Conservation (phyloP, 305 asterid species). For the Plantago coronopus region DNA sequence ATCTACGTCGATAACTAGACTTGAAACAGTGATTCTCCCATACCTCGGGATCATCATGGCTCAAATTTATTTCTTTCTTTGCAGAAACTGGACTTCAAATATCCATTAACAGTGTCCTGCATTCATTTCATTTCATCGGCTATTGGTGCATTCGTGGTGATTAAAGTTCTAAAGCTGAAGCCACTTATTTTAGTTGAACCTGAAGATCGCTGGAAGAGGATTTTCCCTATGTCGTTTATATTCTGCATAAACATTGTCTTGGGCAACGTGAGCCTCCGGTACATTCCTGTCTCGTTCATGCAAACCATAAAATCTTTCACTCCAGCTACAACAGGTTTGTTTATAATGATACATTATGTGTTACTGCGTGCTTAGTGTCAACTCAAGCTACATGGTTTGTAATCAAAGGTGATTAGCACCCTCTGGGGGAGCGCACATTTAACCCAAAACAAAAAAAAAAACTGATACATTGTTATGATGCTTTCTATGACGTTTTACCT, state of each 20-base stretch:
- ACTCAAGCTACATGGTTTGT: background rate
- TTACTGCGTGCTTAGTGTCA: no score
- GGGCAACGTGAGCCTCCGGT: conserved; percentile 79
- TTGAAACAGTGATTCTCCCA: no score
- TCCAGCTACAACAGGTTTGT: conserved; percentile 87
- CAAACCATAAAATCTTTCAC: conserved; percentile 91
- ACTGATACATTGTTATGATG: no score
- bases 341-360: no score
- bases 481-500: no score
- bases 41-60: no score
- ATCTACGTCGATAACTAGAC: no score
- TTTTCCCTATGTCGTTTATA: conserved; percentile 84
- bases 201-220: conserved; percentile 92
- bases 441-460: no score
- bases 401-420: no score
- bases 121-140: conserved; percentile 85
- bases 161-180: conserved; percentile 78
- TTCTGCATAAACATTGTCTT: conserved; percentile 77
- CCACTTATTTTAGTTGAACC: conserved; percentile 78
- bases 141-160: conserved; percentile 74
- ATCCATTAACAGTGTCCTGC: conserved; percentile 80
- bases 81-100: conserved; percentile 91
- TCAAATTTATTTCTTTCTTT: no score
- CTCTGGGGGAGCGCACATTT: no score
- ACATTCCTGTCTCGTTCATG: conserved; percentile 90